Evolutionary conservation across 768 basidiomycete genomes (phyloP).

Genomic region (Panaeolus papilionaceus): DNA sequence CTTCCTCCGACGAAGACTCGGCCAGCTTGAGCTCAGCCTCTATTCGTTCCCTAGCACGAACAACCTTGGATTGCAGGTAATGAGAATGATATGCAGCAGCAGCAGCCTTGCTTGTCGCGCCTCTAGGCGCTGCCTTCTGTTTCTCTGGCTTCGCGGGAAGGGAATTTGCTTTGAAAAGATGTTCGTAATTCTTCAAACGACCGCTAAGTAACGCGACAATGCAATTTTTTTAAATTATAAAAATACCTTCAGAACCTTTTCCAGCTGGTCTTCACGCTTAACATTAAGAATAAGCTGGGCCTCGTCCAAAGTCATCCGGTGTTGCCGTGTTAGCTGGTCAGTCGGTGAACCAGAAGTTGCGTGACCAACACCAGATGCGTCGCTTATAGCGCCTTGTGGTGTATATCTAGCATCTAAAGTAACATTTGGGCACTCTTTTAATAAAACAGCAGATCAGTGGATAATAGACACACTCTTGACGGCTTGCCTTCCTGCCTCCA

Average conservation of each 20-base stretch:
- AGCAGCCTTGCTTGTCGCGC: neutral
- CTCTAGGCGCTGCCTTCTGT: slow-evolving; percentile 38
- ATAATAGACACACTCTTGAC: slow-evolving; percentile 75
- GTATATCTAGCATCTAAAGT: slow-evolving; percentile 80
- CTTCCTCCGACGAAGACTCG: slow-evolving; percentile 30
- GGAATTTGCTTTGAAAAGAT: slow-evolving; percentile 89
- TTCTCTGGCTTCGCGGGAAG: slow-evolving; percentile 64
- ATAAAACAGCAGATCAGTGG: neutral
- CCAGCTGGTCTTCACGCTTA: slow-evolving; percentile 74
- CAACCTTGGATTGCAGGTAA: slow-evolving; percentile 97
- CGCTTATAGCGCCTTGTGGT: slow-evolving; percentile 72
- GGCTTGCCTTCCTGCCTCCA: slow-evolving; percentile 90
- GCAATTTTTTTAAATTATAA: neutral
- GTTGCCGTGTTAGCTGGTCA: slow-evolving; percentile 82
- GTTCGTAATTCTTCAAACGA: slow-evolving; percentile 81
- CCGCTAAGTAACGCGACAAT: neutral
- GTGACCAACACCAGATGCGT: slow-evolving; percentile 75
- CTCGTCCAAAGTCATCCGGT: slow-evolving; percentile 95
- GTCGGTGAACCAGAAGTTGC: slow-evolving; percentile 78
- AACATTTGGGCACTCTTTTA: neutral
- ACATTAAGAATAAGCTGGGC: slow-evolving; percentile 91
- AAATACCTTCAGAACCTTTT: slow-evolving; percentile 74
- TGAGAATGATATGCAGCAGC: slow-evolving; percentile 63
- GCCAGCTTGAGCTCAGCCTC: slow-evolving; percentile 73
- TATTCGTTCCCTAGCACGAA: slow-evolving; percentile 92